Evolutionary conservation across 371 early-diverging fungal species (phyloP), one percentile per base, ranked within the genome.

Genomic region (Saksenaea vasiformis): DNA sequence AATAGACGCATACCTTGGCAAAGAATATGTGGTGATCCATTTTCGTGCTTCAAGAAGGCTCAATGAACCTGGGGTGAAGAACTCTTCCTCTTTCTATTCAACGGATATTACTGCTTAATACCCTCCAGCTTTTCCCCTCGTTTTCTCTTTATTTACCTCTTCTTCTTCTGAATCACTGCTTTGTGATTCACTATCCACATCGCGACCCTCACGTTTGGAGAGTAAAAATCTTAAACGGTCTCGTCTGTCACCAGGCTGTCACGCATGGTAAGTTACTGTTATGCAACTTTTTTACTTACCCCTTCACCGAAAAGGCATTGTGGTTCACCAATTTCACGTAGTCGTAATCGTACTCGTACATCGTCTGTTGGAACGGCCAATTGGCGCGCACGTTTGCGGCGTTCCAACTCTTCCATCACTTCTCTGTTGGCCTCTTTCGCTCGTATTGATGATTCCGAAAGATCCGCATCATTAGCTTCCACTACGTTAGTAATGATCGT

Each of bases 341-440:
- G 82, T 58, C 84, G 76, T 36, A 78, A 79, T 19, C 93, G 76
- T 24, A 98, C 98, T 56, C 88, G 82, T 11, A 69, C 69, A 74
- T 98, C 98, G 57, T 95, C 94, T 3, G 98, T 98, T 7, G 98
- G 98, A 0, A 97, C 93, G 5, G 93, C 95, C 5, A 97, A 67
- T 31, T 84, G 72, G 36, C 91, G 80, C 0, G 95, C 95, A 5
- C 91, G 72, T 65, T 89, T 87, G 67, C 89, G 87, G 58, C 94
- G 85, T 58, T 94, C 96, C 68, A 97, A 93, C 71, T 93, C 93
- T 36, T 91, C 91, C 54, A 95, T 66, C 19, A 91, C 80, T 39
- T 90, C 87, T 41, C 78, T 80, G 55, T 94, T 89, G 35, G 91
- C 92, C 34, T 85, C 86, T 22, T 84, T 73, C 28, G 86, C 85